Evolutionary conservation across 176 grass and related monocot species (phyloP).

Genomic region (Bolboschoenus planiculmis): DNA sequence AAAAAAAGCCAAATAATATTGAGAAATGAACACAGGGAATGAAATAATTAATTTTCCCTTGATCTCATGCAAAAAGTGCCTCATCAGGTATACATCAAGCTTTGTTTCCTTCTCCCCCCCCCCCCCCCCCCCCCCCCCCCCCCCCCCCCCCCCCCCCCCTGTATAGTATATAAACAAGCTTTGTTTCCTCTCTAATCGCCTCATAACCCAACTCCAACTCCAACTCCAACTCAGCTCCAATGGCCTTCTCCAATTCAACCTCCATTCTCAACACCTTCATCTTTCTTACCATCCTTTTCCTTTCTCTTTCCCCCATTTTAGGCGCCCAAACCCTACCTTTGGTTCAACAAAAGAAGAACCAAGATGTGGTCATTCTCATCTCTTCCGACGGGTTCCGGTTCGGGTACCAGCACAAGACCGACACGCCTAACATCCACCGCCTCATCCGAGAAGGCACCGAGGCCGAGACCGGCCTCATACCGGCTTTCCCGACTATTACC

Average conservation of each 20-base stretch:
- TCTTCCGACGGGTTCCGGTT: constrained; percentile 95
- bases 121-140: no score
- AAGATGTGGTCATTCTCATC: constrained; percentile 58
- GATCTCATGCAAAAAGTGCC: no score
- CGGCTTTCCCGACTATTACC: constrained; percentile 74
- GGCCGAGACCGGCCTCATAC: constrained; percentile 50
- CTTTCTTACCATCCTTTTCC: constrained; percentile 23
- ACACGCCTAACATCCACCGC: constrained; percentile 53
- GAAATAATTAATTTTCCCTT: no score
- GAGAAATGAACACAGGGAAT: no score
- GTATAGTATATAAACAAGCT: not conserved
- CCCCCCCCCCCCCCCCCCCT: no score
- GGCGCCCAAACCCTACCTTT: not conserved
- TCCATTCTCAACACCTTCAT: not conserved
- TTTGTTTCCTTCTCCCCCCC: no score
- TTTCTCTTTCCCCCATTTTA: constrained; percentile 1
- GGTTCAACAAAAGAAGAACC: constrained; percentile 36
- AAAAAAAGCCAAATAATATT: no score
- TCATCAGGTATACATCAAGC: no score
- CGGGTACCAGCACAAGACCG: constrained; percentile 70
- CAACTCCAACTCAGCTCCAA: not conserved
- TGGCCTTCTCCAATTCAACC: not conserved
- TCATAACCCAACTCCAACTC: not conserved
- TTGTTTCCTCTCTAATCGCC: not conserved
- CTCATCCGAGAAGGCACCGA: constrained; percentile 75